Base-by-base conservation (phyloP, 345 rosid species). In the Excoecaria agallocha region DNA sequence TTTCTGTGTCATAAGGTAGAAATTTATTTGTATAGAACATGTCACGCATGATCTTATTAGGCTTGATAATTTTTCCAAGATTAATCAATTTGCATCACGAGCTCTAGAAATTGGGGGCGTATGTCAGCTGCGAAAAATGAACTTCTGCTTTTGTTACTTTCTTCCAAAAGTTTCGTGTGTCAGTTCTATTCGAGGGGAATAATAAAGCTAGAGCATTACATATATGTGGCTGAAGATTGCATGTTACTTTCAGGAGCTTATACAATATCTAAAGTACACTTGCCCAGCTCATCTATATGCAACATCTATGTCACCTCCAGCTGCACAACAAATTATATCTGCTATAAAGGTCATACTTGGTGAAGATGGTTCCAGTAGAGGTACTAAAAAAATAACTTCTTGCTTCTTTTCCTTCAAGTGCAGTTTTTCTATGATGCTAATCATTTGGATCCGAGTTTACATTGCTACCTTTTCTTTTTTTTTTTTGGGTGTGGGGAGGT, bases 281-380 rank as follows among this genome's bases (percentile, higher is more conserved):
- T 86, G 98, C 66, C 98, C 97, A 59, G 98, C 98, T 78, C 97
- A 94, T 88, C 86, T 94, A 37, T 94, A 91, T 72, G 98, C 93
- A 69, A 94, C 98, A n/a, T 87, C 98, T 39, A 85, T 94, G 41
- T 91, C 98, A 74, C 94, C 98, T 61, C 97, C 98, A 45, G 91
- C 94, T 6, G 98, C 97, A 10, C 83, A 91, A 76, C 98, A 94
- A 83, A 92, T 90, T 37, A 85, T 94, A 69, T 94, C 98, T 24
- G 75, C 98, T 68, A 88, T 94, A 75, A 84, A 80, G 80, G 97
- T 94, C 58, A 88, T 94, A 73, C 97, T 92, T 58, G 98, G 98
- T 73, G 94, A 92, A 83, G 98, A 92, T 78, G 98, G 98, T 78
- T 86, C 98, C n/a, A 89, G 83, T 76, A 82, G 98, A 91, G 98